Conservation (phyloP, 805 yeast genomes). For the Suhomyces xylopsoci region DNA sequence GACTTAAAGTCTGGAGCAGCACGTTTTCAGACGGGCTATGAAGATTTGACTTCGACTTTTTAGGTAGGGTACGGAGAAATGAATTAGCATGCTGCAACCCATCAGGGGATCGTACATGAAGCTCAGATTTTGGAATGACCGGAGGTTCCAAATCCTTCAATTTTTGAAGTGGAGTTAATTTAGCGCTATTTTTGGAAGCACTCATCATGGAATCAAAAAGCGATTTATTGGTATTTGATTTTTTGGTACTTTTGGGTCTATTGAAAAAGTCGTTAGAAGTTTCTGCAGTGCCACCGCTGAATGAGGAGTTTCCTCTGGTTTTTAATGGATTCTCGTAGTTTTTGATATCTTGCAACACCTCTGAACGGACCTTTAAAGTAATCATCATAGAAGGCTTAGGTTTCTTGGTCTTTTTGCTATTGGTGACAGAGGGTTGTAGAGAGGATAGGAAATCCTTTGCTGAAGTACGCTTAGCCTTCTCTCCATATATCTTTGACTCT, state of each 20-base stretch:
- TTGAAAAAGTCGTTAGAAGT: conserved; percentile 1
- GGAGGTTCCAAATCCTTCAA: conserved; percentile 34
- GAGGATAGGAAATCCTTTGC: conserved; percentile 52
- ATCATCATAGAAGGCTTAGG: conserved; percentile 10
- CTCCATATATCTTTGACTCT: conserved; percentile 21
- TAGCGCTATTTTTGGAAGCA: conserved; percentile 21
- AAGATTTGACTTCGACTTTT: not conserved
- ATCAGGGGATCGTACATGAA: conserved; percentile 27
- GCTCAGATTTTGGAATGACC: conserved; percentile 19
- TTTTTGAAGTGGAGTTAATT: conserved; percentile 29
- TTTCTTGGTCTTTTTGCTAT: not conserved
- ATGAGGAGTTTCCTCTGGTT: conserved; percentile 20
- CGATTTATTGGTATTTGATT: conserved; percentile 11
- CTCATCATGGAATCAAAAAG: conserved; percentile 42
- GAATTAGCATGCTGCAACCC: not conserved
- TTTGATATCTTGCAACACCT: conserved; percentile 23
- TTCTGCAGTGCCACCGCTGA: not conserved
- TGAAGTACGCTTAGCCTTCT: conserved; percentile 20
- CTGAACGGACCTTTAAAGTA: conserved; percentile 23
- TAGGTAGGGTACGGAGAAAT: not conserved
- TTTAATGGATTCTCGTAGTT: conserved; percentile 27
- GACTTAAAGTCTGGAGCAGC: not conserved
- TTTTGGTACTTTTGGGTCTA: conserved; percentile 7
- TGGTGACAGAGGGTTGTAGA: conserved; percentile 19
- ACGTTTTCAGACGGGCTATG: not conserved